Base-by-base conservation (phyloP, 106 monocot species). In the Chionographis japonica region DNA sequence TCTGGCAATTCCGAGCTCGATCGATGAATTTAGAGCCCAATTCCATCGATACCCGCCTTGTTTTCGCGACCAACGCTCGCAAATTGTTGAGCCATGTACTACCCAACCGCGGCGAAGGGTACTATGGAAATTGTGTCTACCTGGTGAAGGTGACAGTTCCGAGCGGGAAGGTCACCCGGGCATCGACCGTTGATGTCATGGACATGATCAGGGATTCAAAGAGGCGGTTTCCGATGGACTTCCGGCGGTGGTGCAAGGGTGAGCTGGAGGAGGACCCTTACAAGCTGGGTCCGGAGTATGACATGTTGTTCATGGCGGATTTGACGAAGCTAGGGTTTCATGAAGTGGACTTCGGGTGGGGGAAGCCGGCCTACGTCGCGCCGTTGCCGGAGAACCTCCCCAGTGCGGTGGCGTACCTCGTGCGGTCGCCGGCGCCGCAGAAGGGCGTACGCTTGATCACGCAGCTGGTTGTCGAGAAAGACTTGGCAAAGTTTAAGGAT, bases 1-100 rank as follows among this genome's bases (percentile, higher is more conserved):
- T 55, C 37, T 80, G 61, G 41, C 71, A 71, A 53, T 52, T 58
- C 69, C 74, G 75, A 19, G 56, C 80, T 4, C 38, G 55, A 8
- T 75, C 65, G 27, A 55, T 71, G 16, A 35, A 52, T 20, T 14
- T 68, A 6, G 42, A 54, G n/a, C 50, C 63, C 19, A 42, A 60
- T 13, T 0, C 1, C 27, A 50, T 56, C 15, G 74, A 80, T 6
- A 66, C 66, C 35, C 69, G 50, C 15, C 39, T 80, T 2, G 36
- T 50, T 8, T 50, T 65, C 64, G 13, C 64, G 3, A n/a, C 42
- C 3, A 40, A 50, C 4, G 16, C 16, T 8, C 16, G 64, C 18
- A 42, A 39, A 3, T 50, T 11, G 41, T 17, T 65, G 16, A 8
- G 39, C 37, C 4, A 46, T 6, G 12, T 12, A 4, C 42, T 65